These are phyloP conservation scores for Aspergillus ellipticus DNA, from an alignment of 495 filamentous ascomycete genomes.

Conservation along the genomic window DNA sequence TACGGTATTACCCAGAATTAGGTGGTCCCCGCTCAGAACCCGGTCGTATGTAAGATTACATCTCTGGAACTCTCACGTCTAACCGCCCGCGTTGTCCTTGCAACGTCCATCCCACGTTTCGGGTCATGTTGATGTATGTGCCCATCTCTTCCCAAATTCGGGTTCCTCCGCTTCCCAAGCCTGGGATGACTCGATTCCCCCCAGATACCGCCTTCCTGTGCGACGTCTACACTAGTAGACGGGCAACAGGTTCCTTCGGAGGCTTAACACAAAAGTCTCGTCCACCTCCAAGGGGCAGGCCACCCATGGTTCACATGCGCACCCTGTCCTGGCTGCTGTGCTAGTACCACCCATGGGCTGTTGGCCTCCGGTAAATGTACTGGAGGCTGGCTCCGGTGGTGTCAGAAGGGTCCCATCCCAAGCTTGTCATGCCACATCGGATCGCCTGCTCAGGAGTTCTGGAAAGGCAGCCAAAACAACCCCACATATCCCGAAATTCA, in stretches of 20 bases:
- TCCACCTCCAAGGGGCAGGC: neutral
- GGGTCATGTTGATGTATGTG: neutral
- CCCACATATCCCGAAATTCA: slow-evolving; percentile 11
- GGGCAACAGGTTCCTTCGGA: neutral
- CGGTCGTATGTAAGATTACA: slow-evolving; percentile 1
- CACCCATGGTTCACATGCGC: neutral
- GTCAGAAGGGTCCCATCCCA: neutral
- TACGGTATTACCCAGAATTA: neutral
- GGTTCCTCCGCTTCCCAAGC: neutral
- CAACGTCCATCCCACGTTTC: slow-evolving; percentile 4
- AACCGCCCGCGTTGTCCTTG: slow-evolving; percentile 10
- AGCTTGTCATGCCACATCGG: neutral
- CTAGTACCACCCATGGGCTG: neutral
- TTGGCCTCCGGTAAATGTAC: neutral
- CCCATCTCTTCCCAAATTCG: neutral
- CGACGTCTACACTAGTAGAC: neutral
- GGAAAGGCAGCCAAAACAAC: neutral
- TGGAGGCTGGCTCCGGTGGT: neutral
- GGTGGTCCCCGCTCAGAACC: neutral
- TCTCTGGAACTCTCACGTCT: too few relatives aligned
- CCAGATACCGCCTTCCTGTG: neutral
- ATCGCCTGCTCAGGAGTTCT: neutral
- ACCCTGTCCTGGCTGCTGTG: neutral
- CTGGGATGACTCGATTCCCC: neutral
- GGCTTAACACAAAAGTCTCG: neutral